A percentile compares a stretch with the other conserved stretches of the same genome.
Evolutionary conservation across 2,329 filamentous ascomycete species (phyloP).

Genomic region (Lizonia empirigonia): DNA sequence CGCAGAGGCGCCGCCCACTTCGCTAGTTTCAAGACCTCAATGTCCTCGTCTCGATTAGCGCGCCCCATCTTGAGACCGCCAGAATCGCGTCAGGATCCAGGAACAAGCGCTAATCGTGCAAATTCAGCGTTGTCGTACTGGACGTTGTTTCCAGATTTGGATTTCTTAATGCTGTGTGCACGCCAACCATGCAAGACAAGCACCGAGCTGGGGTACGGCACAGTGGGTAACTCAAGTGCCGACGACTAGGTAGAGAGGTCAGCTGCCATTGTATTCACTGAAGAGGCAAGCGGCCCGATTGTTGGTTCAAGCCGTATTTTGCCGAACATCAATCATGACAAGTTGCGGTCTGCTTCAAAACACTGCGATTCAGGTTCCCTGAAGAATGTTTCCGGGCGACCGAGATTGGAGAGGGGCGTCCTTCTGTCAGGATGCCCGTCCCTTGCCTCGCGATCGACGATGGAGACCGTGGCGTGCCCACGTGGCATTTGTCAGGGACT

Average conservation of each 20-base stretch:
- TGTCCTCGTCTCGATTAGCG: conserved; percentile 22
- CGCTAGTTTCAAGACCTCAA: conserved; percentile 10
- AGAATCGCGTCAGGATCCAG: conserved; percentile 32
- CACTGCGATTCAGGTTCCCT: conserved; percentile 18
- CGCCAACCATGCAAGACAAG: conserved; percentile 22
- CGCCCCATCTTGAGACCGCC: conserved; percentile 27
- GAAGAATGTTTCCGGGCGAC: conserved; percentile 22
- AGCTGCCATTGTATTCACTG: conserved; percentile 25
- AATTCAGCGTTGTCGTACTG: background rate
- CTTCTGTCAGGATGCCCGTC: conserved; percentile 1
- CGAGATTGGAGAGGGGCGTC: conserved; percentile 14
- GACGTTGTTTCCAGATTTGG: conserved; percentile 1
- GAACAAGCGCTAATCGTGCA: conserved; percentile 16
- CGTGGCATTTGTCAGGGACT: conserved; percentile 22
- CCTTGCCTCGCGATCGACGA: conserved; percentile 18
- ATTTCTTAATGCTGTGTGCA: conserved; percentile 7
- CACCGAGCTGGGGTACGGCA: conserved; percentile 9
- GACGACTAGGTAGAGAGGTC: conserved; percentile 17
- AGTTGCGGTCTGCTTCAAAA: conserved; percentile 28
- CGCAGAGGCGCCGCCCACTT: conserved; percentile 16
- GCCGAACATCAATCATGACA: conserved; percentile 26
- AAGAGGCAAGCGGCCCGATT: conserved; percentile 22
- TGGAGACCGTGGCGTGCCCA: conserved; percentile 20
- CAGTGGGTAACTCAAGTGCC: conserved; percentile 15
- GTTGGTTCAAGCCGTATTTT: conserved; percentile 27